Evolutionary conservation across 306 rosid species (phyloP).

Genomic region (Mimosa bimucronata): DNA sequence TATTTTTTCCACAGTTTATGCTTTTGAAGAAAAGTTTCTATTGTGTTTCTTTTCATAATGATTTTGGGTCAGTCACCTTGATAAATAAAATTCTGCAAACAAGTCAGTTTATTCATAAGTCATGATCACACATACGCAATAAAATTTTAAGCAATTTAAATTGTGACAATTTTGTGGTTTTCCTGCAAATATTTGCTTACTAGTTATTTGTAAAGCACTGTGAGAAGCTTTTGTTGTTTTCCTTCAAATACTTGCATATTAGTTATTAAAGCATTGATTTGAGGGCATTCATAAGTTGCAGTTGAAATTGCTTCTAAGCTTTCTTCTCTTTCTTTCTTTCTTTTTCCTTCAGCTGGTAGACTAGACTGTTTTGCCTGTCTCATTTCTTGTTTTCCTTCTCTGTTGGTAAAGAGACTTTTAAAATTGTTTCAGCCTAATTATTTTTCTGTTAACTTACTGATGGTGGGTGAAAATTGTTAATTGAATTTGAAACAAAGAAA

Average conservation of each 20-base stretch:
- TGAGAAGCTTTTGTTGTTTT: slow-evolving; percentile 9
- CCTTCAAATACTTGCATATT: slow-evolving; percentile 8
- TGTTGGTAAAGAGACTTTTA: background rate
- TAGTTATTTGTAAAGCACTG: background rate
- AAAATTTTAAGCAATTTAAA: background rate
- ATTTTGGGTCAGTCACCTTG: background rate
- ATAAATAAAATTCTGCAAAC: slow-evolving; percentile 3
- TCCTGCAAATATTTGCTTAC: slow-evolving; percentile 8
- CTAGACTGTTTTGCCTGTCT: background rate
- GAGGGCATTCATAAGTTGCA: background rate
- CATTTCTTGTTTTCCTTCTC: slow-evolving; percentile 10
- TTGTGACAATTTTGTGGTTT: background rate
- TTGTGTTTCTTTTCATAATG: background rate
- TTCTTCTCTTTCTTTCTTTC: background rate
- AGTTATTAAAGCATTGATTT: background rate
- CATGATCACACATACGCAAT: background rate
- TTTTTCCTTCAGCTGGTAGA: background rate
- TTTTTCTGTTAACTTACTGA: slow-evolving; percentile 4
- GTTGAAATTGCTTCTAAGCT: background rate
- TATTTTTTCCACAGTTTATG: background rate
- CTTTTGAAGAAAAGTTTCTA: background rate
- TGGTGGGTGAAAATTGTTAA: slow-evolving; percentile 5
- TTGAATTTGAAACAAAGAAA: slow-evolving; percentile 9
- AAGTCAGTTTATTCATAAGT: background rate
- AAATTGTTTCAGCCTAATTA: slow-evolving; percentile 14